A percentile compares a stretch with the other conserved stretches of the same genome.
Conservation (phyloP, 441 rosid genomes). For the Gossypium trilobum region DNA sequence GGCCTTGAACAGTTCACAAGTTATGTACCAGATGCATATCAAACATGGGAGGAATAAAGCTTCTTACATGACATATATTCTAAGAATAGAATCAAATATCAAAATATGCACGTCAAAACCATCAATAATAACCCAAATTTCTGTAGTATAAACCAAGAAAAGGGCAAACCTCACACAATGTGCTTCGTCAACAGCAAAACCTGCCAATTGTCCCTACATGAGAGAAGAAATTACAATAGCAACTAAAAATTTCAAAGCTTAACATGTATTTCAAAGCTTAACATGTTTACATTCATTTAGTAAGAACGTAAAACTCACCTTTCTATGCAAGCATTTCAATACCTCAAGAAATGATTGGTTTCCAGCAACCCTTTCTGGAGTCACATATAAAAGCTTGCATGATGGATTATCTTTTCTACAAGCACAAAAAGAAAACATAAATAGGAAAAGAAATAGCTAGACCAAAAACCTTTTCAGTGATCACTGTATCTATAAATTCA, state of each 20-base stretch:
- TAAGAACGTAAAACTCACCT: constrained; percentile 32
- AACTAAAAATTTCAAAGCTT: constrained; percentile 5
- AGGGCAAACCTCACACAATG: constrained; percentile 74
- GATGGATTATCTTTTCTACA: constrained; percentile 62
- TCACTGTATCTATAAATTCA: not conserved
- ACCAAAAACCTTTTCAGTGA: not conserved
- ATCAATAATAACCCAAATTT: not conserved
- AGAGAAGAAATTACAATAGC: not conserved
- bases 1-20: not conserved
- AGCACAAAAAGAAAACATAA: constrained; percentile 15
- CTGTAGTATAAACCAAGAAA: not conserved
- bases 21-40: not conserved
- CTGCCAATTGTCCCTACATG: constrained; percentile 56
- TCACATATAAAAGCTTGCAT: constrained; percentile 79
- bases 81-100: not conserved
- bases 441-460: not conserved
- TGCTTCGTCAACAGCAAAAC: constrained; percentile 89
- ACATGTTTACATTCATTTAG: constrained; percentile 1
- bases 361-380: constrained; percentile 83
- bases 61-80: constrained; percentile 1
- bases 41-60: not conserved
- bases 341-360: constrained; percentile 54
- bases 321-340: constrained; percentile 50
- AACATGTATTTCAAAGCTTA: not conserved
- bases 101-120: not conserved